Evolutionary conservation across 306 rosid genomes (phyloP), one percentile per base, ranked within the genome.

Genomic region (Prinsepia uniflora): DNA sequence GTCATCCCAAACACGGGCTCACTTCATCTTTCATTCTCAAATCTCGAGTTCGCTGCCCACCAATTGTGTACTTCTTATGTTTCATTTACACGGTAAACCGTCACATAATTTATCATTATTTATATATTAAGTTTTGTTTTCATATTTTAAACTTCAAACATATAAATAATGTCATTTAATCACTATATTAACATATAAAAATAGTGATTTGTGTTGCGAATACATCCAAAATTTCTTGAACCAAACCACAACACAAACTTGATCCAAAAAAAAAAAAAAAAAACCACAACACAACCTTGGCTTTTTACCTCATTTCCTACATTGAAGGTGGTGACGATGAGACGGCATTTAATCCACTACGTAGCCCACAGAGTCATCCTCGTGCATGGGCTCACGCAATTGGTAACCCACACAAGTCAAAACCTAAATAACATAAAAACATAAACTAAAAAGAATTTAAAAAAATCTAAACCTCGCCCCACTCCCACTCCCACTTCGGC

Each of bases 371-470:
- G 58, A 78, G 60, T 12, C 59, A 59, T 81, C 87, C 88, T 79
- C 88, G 90, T 86, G 90, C 70, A 20, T 76, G 87, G 60, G 13
- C 68, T 86, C 86, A 83, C 87, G 82, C 82, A 81, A 22, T 64
- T 63, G 59, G 75, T 76, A 70, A 72, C 73, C 59, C 62, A 63
- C 20, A 80, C 11, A 55, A 55, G 13, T 67, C 48, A 15, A 60
- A 34, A 19, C 57, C 11, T n/a, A 52, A 18, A 7, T 52, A 3
- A 52, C 7, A 2, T 52, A 52, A 52, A 11, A 10, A 11, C 10
- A 56, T 2, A 56, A 20, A 56, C 4, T 1, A 20, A 22, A 22
- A 22, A 56, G 5, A 56, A 56, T 22, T 0, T 2, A 49, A 49
- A 13, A 2, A 49, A 20, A 59, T 14, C 15, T 14, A 55, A 8